Evolutionary conservation across 2,329 filamentous ascomycete species (phyloP).

Genomic region (Beauveria brongniartii): DNA sequence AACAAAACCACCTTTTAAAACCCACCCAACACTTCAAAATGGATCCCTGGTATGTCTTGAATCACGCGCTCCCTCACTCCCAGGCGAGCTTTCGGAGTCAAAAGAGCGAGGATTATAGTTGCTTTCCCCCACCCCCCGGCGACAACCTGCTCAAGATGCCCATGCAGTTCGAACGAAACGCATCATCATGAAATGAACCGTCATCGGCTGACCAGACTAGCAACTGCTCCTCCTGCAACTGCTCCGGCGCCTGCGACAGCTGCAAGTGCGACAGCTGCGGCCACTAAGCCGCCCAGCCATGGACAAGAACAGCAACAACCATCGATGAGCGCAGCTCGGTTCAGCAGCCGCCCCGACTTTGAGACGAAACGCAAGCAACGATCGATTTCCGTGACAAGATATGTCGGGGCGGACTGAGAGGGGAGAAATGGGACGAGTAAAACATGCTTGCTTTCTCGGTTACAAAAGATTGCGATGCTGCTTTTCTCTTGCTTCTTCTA

Average conservation of each 20-base stretch:
- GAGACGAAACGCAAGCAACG: conserved; percentile 8
- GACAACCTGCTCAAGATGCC: neutral
- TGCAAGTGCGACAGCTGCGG: conserved; percentile 19
- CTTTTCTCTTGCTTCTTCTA: neutral
- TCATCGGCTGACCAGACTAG: conserved; percentile 9
- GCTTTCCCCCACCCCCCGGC: neutral
- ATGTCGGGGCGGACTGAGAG: conserved; percentile 6
- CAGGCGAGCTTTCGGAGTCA: neutral
- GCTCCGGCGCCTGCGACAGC: conserved; percentile 17
- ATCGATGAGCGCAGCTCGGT: neutral
- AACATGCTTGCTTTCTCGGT: neutral
- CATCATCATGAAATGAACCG: neutral
- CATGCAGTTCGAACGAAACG: no score
- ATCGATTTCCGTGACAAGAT: conserved; percentile 6
- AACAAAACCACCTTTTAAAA: neutral
- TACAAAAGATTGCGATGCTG: neutral
- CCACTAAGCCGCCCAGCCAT: neutral
- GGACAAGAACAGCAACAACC: neutral
- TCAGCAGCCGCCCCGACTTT: conserved; percentile 2
- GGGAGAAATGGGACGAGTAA: no score
- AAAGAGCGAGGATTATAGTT: neutral
- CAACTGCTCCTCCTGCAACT: conserved; percentile 17
- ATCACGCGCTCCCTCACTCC: neutral
- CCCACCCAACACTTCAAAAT: neutral
- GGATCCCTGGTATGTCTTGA: conserved; percentile 8